Base-by-base conservation (phyloP, 306 rosid species). In the Parietaria judaica region DNA sequence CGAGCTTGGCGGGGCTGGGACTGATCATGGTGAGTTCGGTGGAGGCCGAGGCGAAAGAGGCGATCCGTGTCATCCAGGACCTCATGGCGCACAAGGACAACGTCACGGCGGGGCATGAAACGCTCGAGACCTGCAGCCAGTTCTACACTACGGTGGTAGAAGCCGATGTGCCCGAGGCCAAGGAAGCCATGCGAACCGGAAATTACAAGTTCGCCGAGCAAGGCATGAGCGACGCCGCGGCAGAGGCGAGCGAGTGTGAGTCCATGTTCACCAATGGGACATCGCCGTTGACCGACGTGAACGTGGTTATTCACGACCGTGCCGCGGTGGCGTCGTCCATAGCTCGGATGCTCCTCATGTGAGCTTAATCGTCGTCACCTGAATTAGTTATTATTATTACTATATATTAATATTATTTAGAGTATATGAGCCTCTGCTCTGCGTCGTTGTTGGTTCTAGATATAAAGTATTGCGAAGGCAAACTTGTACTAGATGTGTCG, bases 171-270 rank as follows among this genome's bases (percentile, higher is more conserved):
- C 64, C 80, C n/a, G n/a, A 43, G 37, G 80, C 86, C 56, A 14
- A 43, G 58, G 74, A 64, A 43, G 53, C 53, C 53, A 11, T 49
- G 10, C 14, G 5, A n/a, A 49, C 6, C 14, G 83, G 87, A 5
- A 55, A 73, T 44, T 78, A 80, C 0, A 81, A 76, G 44, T 68
- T 73, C 44, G 88, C 88, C 0, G 68, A 70, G 74, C 51, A 73
- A 8, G 66, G 74, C 14, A 68, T 73, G 0, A 54, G 60, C 23
- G 84, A 82, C 43, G 78, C 71, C 13, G 72, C 61, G 8, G 3
- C 13, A 34, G 82, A 77, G 58, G 80, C 73, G 10, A 54, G 7
- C 35, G 9, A 60, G 6, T 84, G 83, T 36, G 78, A 76, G 63
- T 23, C 9, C 0, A 5, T 54, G 11, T 85, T 82, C 70, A 7